These are phyloP conservation scores for Eimeria necatrix DNA, from an alignment of 169 alveolate species.

Conservation along the genomic window DNA sequence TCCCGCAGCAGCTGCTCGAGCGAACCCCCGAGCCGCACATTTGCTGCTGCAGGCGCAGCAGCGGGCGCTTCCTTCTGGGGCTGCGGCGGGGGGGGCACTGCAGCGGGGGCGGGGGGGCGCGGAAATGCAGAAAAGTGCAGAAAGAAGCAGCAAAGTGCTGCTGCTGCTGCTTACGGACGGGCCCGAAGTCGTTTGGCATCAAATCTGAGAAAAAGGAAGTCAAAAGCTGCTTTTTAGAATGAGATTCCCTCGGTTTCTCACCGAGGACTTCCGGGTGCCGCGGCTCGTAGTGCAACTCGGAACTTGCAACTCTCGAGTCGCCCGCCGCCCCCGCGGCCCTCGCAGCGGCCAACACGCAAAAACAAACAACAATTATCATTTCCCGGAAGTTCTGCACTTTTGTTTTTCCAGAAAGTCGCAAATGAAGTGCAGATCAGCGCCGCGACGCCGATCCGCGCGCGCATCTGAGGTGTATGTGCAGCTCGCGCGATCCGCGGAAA, in stretches of 20 bases:
- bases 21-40: neutral
- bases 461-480: no score
- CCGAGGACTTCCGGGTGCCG: neutral
- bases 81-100: neutral
- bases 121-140: no score
- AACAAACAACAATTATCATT: neutral
- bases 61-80: no score
- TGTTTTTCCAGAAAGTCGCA: no score
- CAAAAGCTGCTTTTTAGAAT: no score
- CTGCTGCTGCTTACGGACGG: neutral
- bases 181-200: conserved; percentile 14
- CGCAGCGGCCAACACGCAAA: neutral
- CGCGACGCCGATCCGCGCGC: no score
- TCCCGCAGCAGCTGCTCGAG: conserved; percentile 15
- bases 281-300: conserved; percentile 28
- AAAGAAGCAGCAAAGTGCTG: neutral
- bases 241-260: neutral
- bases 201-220: neutral
- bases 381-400: no score
- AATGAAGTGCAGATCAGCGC: no score
- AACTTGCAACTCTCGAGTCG: neutral
- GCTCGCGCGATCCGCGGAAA: no score
- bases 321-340: neutral
- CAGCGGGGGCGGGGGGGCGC: no score
- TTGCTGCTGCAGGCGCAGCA: no score